Percentiles rank a stretch among this genome's conserved stretches.
Evolutionary conservation across 2,329 filamentous ascomycete genomes (phyloP).

Genomic region (Alternaria panax): DNA sequence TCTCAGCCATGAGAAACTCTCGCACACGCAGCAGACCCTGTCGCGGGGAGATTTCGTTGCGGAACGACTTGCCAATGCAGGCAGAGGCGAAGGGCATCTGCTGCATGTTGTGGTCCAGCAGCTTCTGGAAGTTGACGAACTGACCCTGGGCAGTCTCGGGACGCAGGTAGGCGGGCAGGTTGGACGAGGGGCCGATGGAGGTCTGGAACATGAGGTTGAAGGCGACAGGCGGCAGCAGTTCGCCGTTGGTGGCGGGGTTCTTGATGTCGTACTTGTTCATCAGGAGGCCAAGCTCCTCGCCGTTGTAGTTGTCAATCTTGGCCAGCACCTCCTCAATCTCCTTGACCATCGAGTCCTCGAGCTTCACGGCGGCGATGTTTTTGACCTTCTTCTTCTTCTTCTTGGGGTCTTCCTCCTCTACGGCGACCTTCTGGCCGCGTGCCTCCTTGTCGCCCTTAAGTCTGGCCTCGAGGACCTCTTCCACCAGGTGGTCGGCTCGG

Average conservation of each 20-base stretch:
- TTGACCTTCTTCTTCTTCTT: constrained; percentile 89
- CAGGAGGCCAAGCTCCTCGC: constrained; percentile 82
- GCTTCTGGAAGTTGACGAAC: constrained; percentile 95
- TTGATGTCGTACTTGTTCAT: constrained; percentile 89
- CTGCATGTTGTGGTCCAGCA: constrained; percentile 94
- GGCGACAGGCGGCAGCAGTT: constrained; percentile 80
- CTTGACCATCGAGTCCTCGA: constrained; percentile 83
- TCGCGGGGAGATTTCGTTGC: constrained; percentile 96
- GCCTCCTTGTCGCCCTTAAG: constrained; percentile 93
- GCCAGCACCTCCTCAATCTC: constrained; percentile 93
- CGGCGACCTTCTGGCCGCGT: constrained; percentile 78
- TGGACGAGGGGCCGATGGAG: constrained; percentile 88
- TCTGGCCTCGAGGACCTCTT: constrained; percentile 87
- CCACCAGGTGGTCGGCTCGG: constrained; percentile 93
- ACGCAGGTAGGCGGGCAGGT: constrained; percentile 68
- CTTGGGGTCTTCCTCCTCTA: constrained; percentile 79
- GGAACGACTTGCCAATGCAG: constrained; percentile 96
- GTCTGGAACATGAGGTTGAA: constrained; percentile 99
- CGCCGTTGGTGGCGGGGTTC: constrained; percentile 80
- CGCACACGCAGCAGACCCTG: constrained; percentile 90
- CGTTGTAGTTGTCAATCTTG: constrained; percentile 93
- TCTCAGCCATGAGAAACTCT: constrained; percentile 98
- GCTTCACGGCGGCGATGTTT: constrained; percentile 69
- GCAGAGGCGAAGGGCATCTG: constrained; percentile 97
- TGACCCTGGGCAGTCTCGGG: constrained; percentile 98